Percentiles rank a stretch among this genome's conserved stretches.
Conservation (phyloP, 495 filamentous ascomycete genomes). For the Xylaria flabelliformis region DNA sequence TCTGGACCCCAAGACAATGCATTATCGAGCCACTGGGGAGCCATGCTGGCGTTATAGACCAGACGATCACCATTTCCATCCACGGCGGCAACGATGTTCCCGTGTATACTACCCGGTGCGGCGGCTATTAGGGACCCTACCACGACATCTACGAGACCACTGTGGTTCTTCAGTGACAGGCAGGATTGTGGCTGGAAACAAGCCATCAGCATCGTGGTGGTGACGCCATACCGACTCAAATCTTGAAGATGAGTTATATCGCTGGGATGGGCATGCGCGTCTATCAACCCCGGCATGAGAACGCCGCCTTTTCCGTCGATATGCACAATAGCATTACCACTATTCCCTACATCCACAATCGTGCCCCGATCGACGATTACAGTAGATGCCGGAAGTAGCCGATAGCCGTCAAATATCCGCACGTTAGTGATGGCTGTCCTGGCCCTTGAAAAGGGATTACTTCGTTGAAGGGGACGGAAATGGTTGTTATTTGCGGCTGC, state of each 20-base stretch:
- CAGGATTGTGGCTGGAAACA: conserved; percentile 32
- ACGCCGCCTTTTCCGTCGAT: conserved; percentile 37
- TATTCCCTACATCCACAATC: neutral
- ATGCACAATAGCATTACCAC: conserved; percentile 2
- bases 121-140: conserved; percentile 32
- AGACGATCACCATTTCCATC: neutral
- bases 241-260: conserved; percentile 29
- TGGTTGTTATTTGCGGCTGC: neutral
- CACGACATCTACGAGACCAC: conserved; percentile 31
- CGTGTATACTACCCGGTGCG: conserved; percentile 30
- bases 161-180: conserved; percentile 21
- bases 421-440: conserved; percentile 26
- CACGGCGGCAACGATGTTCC: neutral
- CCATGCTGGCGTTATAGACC: conserved; percentile 7
- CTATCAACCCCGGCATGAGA: conserved; percentile 43
- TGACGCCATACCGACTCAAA: conserved; percentile 39
- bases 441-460: neutral
- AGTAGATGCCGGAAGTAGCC: conserved; percentile 16
- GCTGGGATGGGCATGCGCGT: conserved; percentile 36
- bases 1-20: conserved; percentile 15
- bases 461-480: neutral
- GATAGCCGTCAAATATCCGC: conserved; percentile 24
- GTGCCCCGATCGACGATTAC: conserved; percentile 17
- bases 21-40: conserved; percentile 9
- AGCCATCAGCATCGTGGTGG: conserved; percentile 39